These are phyloP conservation scores for Geoglossum cookeanum DNA, from an alignment of 2,329 filamentous ascomycete species.

Conservation along the genomic window DNA sequence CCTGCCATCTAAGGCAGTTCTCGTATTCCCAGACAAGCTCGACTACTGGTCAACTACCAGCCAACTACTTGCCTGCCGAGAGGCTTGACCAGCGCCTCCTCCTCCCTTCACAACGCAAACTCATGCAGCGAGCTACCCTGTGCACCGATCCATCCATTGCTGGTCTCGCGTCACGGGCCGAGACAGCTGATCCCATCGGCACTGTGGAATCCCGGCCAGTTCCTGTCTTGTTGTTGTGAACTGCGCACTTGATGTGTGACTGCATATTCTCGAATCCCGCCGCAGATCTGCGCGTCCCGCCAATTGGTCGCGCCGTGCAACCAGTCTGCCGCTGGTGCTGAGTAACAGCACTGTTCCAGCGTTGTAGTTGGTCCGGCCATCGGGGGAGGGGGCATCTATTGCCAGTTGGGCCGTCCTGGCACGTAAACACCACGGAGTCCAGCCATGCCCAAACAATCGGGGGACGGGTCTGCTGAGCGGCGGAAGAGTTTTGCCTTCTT, in stretches of 20 bases:
- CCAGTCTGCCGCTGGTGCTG: background rate
- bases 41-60: too few species aligned
- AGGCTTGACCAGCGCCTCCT: too few species aligned
- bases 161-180: too few species aligned
- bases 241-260: background rate
- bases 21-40: too few species aligned
- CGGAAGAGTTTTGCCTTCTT: conserved; percentile 5
- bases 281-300: background rate
- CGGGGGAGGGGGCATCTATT: background rate
- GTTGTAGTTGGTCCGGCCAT: background rate
- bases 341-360: background rate
- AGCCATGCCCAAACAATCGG: conserved; percentile 1
- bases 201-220: too few species aligned
- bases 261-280: background rate
- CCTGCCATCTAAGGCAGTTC: too few species aligned
- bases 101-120: too few species aligned
- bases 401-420: background rate
- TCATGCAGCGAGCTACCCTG: too few species aligned
- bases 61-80: too few species aligned
- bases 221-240: too few species aligned
- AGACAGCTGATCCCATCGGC: too few species aligned
- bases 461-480: background rate
- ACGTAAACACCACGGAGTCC: background rate
- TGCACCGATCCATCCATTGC: too few species aligned
- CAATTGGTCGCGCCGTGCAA: background rate